Percentiles rank a stretch among this genome's conserved stretches.
Evolutionary conservation across 2,329 filamentous ascomycete genomes (phyloP).

Genomic region (Curvularia sp.): DNA sequence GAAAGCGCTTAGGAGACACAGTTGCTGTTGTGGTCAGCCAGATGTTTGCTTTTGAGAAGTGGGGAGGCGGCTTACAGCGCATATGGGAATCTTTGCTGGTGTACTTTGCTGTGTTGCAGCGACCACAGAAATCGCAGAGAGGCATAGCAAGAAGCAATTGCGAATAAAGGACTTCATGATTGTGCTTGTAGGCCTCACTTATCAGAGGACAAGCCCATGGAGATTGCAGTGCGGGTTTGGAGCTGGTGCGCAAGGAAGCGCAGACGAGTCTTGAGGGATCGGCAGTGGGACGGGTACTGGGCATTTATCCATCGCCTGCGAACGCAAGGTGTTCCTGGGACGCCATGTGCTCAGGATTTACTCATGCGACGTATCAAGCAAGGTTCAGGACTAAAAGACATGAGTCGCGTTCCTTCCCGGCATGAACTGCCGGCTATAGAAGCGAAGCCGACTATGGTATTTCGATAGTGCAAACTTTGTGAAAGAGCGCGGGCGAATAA

Average conservation of each 20-base stretch:
- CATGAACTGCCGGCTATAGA: conserved; percentile 10
- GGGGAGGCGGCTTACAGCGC: conserved; percentile 24
- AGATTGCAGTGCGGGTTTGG: background rate
- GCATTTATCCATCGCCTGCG: conserved; percentile 5
- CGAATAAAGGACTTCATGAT: conserved; percentile 8
- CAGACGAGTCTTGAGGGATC: conserved; percentile 2
- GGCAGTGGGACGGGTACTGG: conserved; percentile 3
- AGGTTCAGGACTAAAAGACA: conserved; percentile 5
- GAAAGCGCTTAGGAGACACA: conserved; percentile 22
- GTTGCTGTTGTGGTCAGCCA: conserved; percentile 14
- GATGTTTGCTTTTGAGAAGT: background rate
- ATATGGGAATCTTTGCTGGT: conserved; percentile 14
- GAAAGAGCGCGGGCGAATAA: conserved; percentile 5
- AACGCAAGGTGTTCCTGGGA: conserved; percentile 9
- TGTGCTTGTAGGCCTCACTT: background rate
- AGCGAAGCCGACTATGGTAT: conserved; percentile 5
- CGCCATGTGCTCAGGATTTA: conserved; percentile 6
- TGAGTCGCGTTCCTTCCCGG: conserved; percentile 12
- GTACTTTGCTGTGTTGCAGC: conserved; percentile 11
- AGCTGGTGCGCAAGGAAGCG: background rate
- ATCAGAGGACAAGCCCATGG: background rate
- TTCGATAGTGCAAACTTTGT: conserved; percentile 14
- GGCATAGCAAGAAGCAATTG: conserved; percentile 10
- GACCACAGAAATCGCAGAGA: conserved; percentile 9
- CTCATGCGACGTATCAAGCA: background rate